Percentiles rank a stretch among this genome's conserved stretches.
These are phyloP conservation scores for Zasmidium cellare DNA, from an alignment of 2,329 filamentous ascomycete species.

Conservation along the genomic window DNA sequence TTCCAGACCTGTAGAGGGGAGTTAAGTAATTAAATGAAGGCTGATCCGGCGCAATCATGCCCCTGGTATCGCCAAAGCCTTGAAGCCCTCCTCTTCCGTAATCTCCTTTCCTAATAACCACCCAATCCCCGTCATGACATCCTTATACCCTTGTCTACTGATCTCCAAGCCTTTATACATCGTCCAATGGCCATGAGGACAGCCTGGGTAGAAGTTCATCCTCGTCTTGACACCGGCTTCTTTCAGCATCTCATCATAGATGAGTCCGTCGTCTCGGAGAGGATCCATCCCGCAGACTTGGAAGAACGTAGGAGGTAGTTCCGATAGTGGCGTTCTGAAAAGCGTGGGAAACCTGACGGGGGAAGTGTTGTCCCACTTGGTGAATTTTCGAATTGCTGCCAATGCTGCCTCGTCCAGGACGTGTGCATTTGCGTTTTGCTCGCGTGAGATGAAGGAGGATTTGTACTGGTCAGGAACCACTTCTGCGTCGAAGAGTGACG, in stretches of 20 bases:
- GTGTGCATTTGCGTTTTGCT: constrained; percentile 25
- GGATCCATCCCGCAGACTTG: constrained; percentile 39
- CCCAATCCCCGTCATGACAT: no score
- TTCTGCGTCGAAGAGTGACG: constrained; percentile 38
- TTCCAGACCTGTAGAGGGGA: no score
- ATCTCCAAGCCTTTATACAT: no score
- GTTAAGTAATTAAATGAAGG: no score
- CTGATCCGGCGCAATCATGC: no score
- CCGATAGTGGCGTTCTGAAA: not conserved
- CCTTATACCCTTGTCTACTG: no score
- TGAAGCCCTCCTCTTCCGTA: not conserved
- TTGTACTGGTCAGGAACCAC: constrained; percentile 42
- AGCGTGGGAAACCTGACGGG: not conserved
- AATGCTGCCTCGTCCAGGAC: not conserved
- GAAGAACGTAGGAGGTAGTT: not conserved
- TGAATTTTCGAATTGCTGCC: not conserved
- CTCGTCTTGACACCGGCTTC: constrained; percentile 48
- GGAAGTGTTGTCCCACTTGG: not conserved
- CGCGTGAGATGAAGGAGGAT: constrained; percentile 37
- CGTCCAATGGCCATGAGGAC: constrained; percentile 39
- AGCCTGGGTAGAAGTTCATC: constrained; percentile 45
- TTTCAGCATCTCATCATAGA: constrained; percentile 52
- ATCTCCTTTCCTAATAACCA: not conserved
- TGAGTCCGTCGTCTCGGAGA: constrained; percentile 53
- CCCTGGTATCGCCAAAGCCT: not conserved